Evolutionary conservation across 1,284 basidiomycete genomes (phyloP), one percentile per base, ranked within the genome.

Genomic region (Sutorius eximius): DNA sequence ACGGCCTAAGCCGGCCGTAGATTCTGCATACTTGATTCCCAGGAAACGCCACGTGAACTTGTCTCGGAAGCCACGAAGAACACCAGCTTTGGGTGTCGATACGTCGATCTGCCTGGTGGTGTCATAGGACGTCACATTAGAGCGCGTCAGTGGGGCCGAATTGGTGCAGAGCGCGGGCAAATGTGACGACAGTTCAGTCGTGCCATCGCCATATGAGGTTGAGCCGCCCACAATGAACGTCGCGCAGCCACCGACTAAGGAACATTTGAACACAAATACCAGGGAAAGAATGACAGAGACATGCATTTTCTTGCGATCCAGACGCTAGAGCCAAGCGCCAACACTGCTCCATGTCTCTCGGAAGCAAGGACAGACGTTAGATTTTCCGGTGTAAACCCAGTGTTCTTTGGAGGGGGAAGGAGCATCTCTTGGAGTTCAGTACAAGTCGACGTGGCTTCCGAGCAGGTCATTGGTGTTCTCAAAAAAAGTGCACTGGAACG

Each of bases 51-150:
- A 60, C 3, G 47, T 51, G 32, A 64, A 62, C 38, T 43, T 55
- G n/a, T 62, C 61, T 20, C 61, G 61, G 36, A 59, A 63, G 7
- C 55, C 63, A 30, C 51, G 48, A 10, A 58, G 51, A 27, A 58
- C 51, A 12, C 61, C 63, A 6, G 59, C 61, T 42, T 36, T 46
- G 5, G 53, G 49, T 16, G 61, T 63, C 2, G 24, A 45, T 6
- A 60, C 46, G 10, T 62, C 58, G 20, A 55, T 57, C 24, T 60
- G 62, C 44, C 47, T 40, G 15, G 52, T 48, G 16, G 34, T 58
- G 18, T 65, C 61, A n/a, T 57, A 46, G 41, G 42, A 46, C 3
- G 61, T 53, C 30, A 61, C 61, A 10, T 65, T 63, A 6, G 64
- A 61, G 36, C 59, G 59, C 12, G 59, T 61, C 40, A 65, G 24